A percentile compares a stretch with the other conserved stretches of the same genome.
These are phyloP conservation scores for Oenanthe javanica DNA, from an alignment of 140 eudicot genomes.

Conservation along the genomic window DNA sequence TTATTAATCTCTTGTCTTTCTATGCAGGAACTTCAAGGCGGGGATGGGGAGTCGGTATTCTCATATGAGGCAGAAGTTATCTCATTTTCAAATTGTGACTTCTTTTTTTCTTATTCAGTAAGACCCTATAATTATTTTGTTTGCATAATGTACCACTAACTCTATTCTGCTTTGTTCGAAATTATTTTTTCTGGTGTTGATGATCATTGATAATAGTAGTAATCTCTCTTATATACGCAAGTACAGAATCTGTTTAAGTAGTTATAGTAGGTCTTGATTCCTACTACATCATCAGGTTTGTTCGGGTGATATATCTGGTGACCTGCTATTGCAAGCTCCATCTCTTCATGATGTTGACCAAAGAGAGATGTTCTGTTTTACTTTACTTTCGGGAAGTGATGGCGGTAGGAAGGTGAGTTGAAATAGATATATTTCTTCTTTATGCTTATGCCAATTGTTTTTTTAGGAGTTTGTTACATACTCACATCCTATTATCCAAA, in stretches of 20 bases:
- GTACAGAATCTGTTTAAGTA: not conserved
- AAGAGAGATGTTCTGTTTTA: slow-evolving; percentile 81
- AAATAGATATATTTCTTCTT: too few relatives aligned
- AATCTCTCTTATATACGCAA: not conserved
- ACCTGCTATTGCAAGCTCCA: slow-evolving; percentile 61
- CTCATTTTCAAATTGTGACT: slow-evolving; percentile 61
- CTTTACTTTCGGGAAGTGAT: slow-evolving; percentile 63
- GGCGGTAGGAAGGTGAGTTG: slow-evolving; percentile 43
- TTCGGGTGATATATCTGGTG: slow-evolving; percentile 52
- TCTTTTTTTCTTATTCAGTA: slow-evolving; percentile 61
- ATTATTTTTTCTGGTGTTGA: not conserved
- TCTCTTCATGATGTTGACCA: slow-evolving; percentile 69
- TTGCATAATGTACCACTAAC: not conserved
- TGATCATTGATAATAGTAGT: not conserved
- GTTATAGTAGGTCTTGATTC: not conserved
- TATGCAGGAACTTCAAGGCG: slow-evolving; percentile 46
- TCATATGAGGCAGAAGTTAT: slow-evolving; percentile 53
- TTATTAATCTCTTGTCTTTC: slow-evolving; percentile 1
- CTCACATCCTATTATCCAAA: not conserved
- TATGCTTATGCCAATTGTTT: too few relatives aligned
- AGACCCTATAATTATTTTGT: slow-evolving; percentile 2
- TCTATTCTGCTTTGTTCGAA: not conserved
- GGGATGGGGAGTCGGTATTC: slow-evolving; percentile 40
- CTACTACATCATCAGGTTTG: slow-evolving; percentile 37
- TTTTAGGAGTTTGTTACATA: not conserved